A percentile compares a stretch with the other conserved stretches of the same genome.
phyloP scores from a whole-genome alignment of 2,329 filamentous ascomycete genomes.

The Epichloe hybrida region DNA sequence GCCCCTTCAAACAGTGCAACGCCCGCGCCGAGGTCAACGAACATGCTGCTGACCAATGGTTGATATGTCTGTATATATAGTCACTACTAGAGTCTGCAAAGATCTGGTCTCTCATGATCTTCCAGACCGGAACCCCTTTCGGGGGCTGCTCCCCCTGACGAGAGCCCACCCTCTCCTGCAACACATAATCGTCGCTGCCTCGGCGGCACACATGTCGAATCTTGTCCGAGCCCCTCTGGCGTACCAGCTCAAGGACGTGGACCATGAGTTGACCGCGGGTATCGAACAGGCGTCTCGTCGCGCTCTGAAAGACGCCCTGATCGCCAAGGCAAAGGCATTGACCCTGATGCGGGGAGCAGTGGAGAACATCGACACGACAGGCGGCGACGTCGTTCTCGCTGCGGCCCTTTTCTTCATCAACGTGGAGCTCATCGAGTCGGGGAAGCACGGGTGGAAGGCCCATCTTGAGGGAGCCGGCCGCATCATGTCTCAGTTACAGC shows the following conservation, averaged over 20 bases:
- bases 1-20: neutral
- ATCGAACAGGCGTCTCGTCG: slow-evolving; percentile 11
- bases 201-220: slow-evolving; percentile 34
- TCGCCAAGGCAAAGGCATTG: slow-evolving; percentile 32
- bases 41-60: neutral
- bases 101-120: slow-evolving; percentile 36
- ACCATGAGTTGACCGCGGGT: neutral
- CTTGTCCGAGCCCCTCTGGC: slow-evolving; percentile 20
- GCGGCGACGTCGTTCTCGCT: slow-evolving; percentile 28
- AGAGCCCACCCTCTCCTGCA: slow-evolving; percentile 27
- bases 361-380: slow-evolving; percentile 22
- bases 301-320: slow-evolving; percentile 29
- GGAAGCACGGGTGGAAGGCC: slow-evolving; percentile 32
- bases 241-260: neutral
- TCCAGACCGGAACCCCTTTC: slow-evolving; percentile 32
- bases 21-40: neutral
- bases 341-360: slow-evolving; percentile 27
- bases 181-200: slow-evolving; percentile 34
- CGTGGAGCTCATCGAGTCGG: slow-evolving; percentile 35
- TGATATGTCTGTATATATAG: slow-evolving; percentile 15
- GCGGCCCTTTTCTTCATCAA: slow-evolving; percentile 37
- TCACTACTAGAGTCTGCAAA: slow-evolving; percentile 35
- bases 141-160: slow-evolving; percentile 27
- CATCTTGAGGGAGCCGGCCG: slow-evolving; percentile 32
- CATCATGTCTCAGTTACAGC: slow-evolving; percentile 28